Conservation (phyloP, 306 rosid genomes). For the Casuarina equisetifolia region DNA sequence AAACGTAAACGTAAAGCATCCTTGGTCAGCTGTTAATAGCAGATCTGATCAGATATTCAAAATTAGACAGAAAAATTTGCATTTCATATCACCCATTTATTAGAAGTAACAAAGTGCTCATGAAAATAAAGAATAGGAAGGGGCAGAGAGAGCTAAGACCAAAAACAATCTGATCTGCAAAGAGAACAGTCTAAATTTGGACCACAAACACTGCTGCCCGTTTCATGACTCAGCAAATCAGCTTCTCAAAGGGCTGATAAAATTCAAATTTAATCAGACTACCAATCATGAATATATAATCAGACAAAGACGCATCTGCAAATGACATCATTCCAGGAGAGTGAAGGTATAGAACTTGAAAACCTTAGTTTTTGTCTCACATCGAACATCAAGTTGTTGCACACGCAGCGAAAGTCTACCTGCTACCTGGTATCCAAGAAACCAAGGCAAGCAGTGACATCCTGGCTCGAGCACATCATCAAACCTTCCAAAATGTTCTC, state of each 20-base stretch:
- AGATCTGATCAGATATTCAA: constrained; percentile 17
- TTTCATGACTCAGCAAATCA: not conserved
- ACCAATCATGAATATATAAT: not conserved
- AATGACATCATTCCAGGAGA: constrained; percentile 12
- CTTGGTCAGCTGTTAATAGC: constrained; percentile 11
- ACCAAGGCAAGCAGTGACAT: constrained; percentile 76
- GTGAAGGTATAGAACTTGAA: constrained; percentile 8
- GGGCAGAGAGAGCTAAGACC: not conserved
- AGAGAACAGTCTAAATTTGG: not conserved
- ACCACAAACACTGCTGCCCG: not conserved
- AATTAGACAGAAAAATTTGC: not conserved
- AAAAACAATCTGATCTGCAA: no score
- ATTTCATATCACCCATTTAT: constrained; percentile 1
- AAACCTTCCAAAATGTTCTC: constrained; percentile 60
- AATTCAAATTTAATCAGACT: not conserved
- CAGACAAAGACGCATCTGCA: not conserved
- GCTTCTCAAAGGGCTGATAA: not conserved
- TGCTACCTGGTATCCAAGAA: constrained; percentile 52
- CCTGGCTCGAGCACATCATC: constrained; percentile 60
- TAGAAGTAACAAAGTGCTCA: constrained; percentile 18
- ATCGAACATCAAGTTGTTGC: constrained; percentile 60
- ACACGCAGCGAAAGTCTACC: constrained; percentile 64
- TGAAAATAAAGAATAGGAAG: constrained; percentile 9
- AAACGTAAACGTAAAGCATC: constrained; percentile 25
- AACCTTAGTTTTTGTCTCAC: constrained; percentile 76